Percentiles rank a stretch among this genome's conserved stretches.
These are phyloP conservation scores for Heterobasidion parviporum DNA, from an alignment of 1,284 basidiomycete species.

Conservation along the genomic window DNA sequence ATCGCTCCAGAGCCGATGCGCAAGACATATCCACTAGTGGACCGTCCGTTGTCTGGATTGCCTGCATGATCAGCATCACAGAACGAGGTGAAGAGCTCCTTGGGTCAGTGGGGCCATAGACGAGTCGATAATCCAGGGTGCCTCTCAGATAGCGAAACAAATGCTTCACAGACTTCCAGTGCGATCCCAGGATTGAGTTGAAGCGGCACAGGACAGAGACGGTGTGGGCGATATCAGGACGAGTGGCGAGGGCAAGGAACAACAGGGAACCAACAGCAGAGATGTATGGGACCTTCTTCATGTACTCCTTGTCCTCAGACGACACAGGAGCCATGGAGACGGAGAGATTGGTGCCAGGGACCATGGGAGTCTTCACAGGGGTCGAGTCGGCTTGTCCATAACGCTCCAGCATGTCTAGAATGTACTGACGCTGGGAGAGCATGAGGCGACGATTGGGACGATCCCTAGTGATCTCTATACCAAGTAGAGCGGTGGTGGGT, in stretches of 20 bases:
- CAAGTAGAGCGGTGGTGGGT: slow-evolving; percentile 21
- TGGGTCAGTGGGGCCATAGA: not conserved
- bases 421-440: slow-evolving; percentile 21
- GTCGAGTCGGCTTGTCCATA: slow-evolving; percentile 15
- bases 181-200: slow-evolving; percentile 14
- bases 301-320: not conserved
- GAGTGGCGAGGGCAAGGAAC: slow-evolving; percentile 12
- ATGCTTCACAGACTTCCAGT: slow-evolving; percentile 20
- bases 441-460: slow-evolving; percentile 16
- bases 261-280: slow-evolving; percentile 1
- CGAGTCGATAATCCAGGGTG: slow-evolving; percentile 4
- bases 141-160: slow-evolving; percentile 19
- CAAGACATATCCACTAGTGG: slow-evolving; percentile 5
- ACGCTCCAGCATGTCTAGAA: slow-evolving; percentile 18
- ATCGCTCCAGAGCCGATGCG: slow-evolving; percentile 2
- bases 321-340: not conserved
- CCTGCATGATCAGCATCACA: slow-evolving; percentile 3
- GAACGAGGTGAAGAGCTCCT: slow-evolving; percentile 1
- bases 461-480: slow-evolving; percentile 23
- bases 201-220: slow-evolving; percentile 18
- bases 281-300: slow-evolving; percentile 1
- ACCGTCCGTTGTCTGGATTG: slow-evolving; percentile 1
- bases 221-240: slow-evolving; percentile 23
- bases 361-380: slow-evolving; percentile 11
- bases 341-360: slow-evolving; percentile 8